Base-by-base conservation (phyloP, 768 basidiomycete genomes). In the Boletales sp. region DNA sequence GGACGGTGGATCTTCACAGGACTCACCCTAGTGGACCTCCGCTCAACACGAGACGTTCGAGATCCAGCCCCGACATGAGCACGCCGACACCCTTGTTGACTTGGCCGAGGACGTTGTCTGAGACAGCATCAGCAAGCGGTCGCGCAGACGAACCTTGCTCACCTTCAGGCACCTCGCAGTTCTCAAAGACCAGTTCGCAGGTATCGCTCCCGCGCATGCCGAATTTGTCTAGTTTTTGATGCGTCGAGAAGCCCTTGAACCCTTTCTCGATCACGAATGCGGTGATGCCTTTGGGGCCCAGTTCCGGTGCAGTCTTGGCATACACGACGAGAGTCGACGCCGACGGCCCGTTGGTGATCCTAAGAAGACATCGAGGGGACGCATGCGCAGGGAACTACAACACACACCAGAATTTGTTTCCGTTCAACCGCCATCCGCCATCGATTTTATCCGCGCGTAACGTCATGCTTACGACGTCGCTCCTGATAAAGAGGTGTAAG, bases 121-220 rank as follows among this genome's bases (percentile, higher is more conserved):
- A 38, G 17, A 43, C 17, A 35, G 21, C 13, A 14, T 46, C 35
- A 21, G n/a, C 29, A 13, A 52, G 53, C 43, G 17, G 31, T 32
- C 19, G 36, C 13, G 30, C 13, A 8, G 21, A 27, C 15, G 14
- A 42, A 18, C 14, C n/a, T 18, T 45, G 52, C 74, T 43, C 47
- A 92, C 92, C 89, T 63, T 89, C 83, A 1, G 94, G 92, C 4
- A 97, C 87, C 58, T 86, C 80, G 57, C 92, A 94, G 57, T 91
- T 79, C 56, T 95, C 90, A 51, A 97, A 97, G 17, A 94, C 83
- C 19, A 97, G 72, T 64, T 97, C 94, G 55, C 91, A 92, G 3
- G 94, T 97, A 59, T 97, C 93, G 52, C 89, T 91, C 35, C 94
- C 94, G 58, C 94, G 75, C 94, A 97, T 97, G 1, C 94, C 94